Evolutionary conservation across 345 rosid species (phyloP).

Genomic region (Iberis pinnata): DNA sequence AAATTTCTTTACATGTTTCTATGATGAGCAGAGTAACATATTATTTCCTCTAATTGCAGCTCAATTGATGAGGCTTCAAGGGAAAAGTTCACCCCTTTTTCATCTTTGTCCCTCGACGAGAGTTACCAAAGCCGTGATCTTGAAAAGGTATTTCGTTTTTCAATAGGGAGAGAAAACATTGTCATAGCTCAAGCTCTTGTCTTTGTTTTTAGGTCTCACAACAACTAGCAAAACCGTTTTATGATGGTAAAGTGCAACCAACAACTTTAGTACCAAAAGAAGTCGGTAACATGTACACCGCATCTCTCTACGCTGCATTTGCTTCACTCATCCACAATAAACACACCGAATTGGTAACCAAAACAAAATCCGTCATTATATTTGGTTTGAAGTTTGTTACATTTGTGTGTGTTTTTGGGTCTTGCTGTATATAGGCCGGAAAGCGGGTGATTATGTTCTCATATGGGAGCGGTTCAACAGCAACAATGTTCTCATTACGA

Average conservation of each 20-base stretch:
- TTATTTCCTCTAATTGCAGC: conserved; percentile 33
- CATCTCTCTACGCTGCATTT: conserved; percentile 93
- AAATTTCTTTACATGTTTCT: not conserved
- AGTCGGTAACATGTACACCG: conserved; percentile 99
- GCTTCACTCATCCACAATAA: conserved; percentile 85
- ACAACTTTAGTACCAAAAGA: conserved; percentile 84
- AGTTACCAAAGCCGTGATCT: conserved; percentile 97
- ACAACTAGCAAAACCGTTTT: conserved; percentile 83
- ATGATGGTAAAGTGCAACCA: conserved; percentile 78
- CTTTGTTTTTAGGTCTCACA: conserved; percentile 60
- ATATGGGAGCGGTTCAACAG: conserved; percentile 91
- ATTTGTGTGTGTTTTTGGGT: conserved; percentile 8
- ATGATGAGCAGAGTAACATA: conserved; percentile 3
- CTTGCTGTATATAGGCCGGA: conserved; percentile 46
- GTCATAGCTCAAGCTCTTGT: not conserved
- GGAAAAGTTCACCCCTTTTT: conserved; percentile 77
- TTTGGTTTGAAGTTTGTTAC: not conserved
- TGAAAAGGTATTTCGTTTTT: conserved; percentile 61
- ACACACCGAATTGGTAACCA: conserved; percentile 58
- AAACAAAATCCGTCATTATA: not conserved
- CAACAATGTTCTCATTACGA: conserved; percentile 83
- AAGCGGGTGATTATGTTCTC: conserved; percentile 83
- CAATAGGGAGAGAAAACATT: not conserved
- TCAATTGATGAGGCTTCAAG: conserved; percentile 67
- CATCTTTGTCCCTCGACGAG: conserved; percentile 64